Base-by-base conservation (phyloP, 345 rosid genomes). In the Lenwebbia sp. region DNA sequence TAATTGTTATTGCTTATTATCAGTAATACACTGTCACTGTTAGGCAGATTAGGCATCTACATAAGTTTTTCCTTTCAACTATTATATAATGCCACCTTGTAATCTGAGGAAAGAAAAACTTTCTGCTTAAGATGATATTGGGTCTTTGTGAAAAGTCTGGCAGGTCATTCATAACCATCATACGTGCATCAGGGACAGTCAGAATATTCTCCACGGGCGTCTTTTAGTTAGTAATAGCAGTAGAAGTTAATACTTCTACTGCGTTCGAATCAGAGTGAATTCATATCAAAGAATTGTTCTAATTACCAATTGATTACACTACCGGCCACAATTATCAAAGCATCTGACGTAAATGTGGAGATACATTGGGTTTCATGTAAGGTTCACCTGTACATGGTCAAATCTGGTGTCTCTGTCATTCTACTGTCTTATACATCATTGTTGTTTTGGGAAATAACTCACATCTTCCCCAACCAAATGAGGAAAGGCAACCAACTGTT, bases 1-100 rank as follows among this genome's bases (percentile, higher is more conserved):
- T 95, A 92, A 81, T 26, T 84, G 52, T 65, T 83, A 85, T 55
- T 49, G 81, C 49, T 33, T 22, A 55, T 23, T 33, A 37, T 70
- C 40, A 47, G 78, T 9, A 70, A 70, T 70, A 19, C 47, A 19
- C 81, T 2, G 6, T 70, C 7, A 0, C 47, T 37, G 37, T 70
- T 37, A 21, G 47, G 81, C 81, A 70, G 47, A 70, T 41, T 70
- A 70, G 81, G 47, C 37, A 33, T 70, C 10, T 70, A 19, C 13
- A 1, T 70, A 2, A 70, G 1, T 70, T 70, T 70, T 70, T 70
- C 14, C 47, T 37, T 33, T 70, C 81, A 70, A 37, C 81, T 70
- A 6, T 19, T 70, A 19, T 28, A 19, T 33, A 65, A 65, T 41
- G 47, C 78, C 13, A 5, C 25, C 47, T 70, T 70, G 47, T 70